Evolutionary conservation across 306 rosid genomes (phyloP).

Genomic region (Pyrus betulifolia): DNA sequence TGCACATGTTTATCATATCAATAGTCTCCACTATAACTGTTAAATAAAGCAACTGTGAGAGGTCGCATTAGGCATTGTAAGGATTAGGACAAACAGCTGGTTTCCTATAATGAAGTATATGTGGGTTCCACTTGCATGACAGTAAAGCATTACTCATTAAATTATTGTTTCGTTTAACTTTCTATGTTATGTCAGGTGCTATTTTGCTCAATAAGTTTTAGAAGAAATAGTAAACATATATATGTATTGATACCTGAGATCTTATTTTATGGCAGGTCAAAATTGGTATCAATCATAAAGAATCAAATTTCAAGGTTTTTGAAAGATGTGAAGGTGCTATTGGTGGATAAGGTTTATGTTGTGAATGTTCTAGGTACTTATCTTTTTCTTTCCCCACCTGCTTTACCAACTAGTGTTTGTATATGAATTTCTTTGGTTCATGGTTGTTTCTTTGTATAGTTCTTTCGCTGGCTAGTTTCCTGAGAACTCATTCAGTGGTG

Average conservation of each 20-base stretch:
- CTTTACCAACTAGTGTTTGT: slow-evolving; percentile 6
- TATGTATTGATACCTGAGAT: neutral
- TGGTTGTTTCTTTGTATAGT: slow-evolving; percentile 8
- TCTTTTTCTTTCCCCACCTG: slow-evolving; percentile 5
- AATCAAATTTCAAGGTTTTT: slow-evolving; percentile 34
- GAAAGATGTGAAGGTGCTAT: slow-evolving; percentile 59
- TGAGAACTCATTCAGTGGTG: neutral
- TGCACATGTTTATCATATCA: neutral
- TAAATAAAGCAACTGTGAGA: neutral
- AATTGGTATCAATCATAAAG: slow-evolving; percentile 4
- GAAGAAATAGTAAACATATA: neutral
- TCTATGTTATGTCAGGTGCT: neutral
- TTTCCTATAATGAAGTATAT: neutral
- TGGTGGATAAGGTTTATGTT: slow-evolving; percentile 59
- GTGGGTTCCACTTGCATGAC: neutral
- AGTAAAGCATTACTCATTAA: neutral
- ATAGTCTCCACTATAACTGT: neutral
- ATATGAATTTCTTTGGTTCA: neutral
- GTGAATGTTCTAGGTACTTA: slow-evolving; percentile 61
- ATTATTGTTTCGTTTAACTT: neutral
- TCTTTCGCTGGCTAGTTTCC: slow-evolving; percentile 1
- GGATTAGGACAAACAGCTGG: neutral
- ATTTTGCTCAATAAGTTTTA: neutral
- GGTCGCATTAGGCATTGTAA: neutral
- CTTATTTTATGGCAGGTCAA: slow-evolving; percentile 34